Evolutionary conservation across 148 eudicot species (phyloP).

Genomic region (Chenopodium formosanum): DNA sequence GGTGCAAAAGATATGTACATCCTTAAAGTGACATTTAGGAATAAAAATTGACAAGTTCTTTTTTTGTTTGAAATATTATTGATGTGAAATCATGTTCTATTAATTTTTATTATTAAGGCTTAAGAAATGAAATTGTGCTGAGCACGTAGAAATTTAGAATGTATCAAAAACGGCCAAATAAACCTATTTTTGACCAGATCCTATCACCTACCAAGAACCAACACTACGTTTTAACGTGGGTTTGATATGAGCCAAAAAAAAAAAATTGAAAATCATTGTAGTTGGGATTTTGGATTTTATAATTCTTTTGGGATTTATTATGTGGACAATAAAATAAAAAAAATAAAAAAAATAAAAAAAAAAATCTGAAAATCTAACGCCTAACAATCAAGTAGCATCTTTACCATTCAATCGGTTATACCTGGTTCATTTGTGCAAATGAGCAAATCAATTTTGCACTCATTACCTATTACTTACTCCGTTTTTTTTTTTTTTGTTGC

Average conservation of each 20-base stretch:
- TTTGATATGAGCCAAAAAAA: background rate
- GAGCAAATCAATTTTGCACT: too few species aligned
- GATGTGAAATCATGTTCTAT: conserved; percentile 31
- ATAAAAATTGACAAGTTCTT: background rate
- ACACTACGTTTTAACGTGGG: background rate
- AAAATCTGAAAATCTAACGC: background rate
- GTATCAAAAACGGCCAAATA: conserved; percentile 10
- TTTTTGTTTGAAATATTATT: background rate
- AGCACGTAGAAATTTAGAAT: conserved; percentile 23
- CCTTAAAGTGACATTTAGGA: conserved; percentile 15
- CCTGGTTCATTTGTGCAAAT: too few species aligned
- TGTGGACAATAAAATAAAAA: background rate
- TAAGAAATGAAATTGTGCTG: conserved; percentile 9
- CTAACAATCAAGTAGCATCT: too few species aligned
- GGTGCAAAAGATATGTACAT: background rate
- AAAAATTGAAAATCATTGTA: too few species aligned
- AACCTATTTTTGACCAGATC: conserved; percentile 14
- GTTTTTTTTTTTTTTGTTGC: too few species aligned
- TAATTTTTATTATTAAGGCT: conserved; percentile 9
- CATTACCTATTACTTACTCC: too few species aligned
- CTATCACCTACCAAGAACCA: background rate
- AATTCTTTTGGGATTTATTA: background rate
- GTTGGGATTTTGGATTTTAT: background rate
- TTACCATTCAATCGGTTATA: too few species aligned
- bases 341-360: too few species aligned